Conservation (phyloP, 1,284 basidiomycete genomes). For the Anthracocystis panici-leucophaei region DNA sequence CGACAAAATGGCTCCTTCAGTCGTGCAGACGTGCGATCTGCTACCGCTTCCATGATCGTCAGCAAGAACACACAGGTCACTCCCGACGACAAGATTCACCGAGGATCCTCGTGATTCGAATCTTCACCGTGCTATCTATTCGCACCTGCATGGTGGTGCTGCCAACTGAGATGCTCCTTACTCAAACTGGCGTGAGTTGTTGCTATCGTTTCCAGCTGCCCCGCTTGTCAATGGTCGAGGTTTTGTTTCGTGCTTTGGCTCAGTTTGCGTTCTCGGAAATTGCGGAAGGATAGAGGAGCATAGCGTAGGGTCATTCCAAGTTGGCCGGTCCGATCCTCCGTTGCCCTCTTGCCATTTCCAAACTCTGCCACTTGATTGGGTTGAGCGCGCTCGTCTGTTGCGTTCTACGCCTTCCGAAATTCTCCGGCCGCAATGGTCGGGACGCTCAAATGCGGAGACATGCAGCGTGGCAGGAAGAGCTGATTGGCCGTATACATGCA, state of each 20-base stretch:
- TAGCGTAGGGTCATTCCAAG: neutral
- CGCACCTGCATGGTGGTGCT: constrained; percentile 58
- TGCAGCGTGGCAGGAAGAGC: constrained; percentile 3
- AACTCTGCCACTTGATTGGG: constrained; percentile 14
- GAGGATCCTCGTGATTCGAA: constrained; percentile 50
- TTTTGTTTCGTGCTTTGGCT: neutral
- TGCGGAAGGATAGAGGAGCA: neutral
- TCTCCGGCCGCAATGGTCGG: constrained; percentile 24
- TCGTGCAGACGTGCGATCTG: constrained; percentile 19
- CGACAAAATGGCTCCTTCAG: constrained; percentile 25
- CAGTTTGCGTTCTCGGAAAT: constrained; percentile 12
- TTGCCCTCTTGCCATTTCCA: neutral
- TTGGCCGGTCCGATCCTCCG: constrained; percentile 23
- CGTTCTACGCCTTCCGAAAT: constrained; percentile 8
- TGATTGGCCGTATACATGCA: constrained; percentile 18
- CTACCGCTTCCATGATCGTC: constrained; percentile 5
- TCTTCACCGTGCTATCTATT: constrained; percentile 51
- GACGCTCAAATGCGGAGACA: constrained; percentile 13
- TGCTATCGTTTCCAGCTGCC: neutral
- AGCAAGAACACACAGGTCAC: constrained; percentile 38
- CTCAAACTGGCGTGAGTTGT: constrained; percentile 65
- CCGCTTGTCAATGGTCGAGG: neutral
- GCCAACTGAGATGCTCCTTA: constrained; percentile 62
- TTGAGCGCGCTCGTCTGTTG: neutral
- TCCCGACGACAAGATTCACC: constrained; percentile 58